A percentile compares a stretch with the other conserved stretches of the same genome.
Conservation (phyloP, 352 stramenopile genomes). For the Globisporangium orthogonon region DNA sequence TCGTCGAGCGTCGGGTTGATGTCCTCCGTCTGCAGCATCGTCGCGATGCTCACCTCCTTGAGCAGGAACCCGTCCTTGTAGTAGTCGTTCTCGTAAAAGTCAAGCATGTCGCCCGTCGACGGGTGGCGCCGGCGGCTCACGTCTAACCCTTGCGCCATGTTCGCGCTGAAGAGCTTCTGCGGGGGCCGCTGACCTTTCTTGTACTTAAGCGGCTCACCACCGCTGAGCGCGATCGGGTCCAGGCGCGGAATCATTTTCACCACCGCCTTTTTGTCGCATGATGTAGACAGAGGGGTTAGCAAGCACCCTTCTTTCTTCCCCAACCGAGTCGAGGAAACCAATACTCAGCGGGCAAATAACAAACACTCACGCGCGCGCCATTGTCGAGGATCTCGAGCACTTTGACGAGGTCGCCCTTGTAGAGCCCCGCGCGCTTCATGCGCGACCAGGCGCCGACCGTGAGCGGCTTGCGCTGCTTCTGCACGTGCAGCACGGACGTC, state of each 20-base stretch:
- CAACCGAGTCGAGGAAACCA: not conserved
- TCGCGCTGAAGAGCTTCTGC: constrained; percentile 77
- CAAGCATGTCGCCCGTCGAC: constrained; percentile 80
- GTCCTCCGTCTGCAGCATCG: constrained; percentile 81
- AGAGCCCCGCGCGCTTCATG: constrained; percentile 82
- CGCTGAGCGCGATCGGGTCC: constrained; percentile 65
- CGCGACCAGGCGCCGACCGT: constrained; percentile 72
- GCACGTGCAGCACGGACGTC: constrained; percentile 84
- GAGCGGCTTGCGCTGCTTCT: constrained; percentile 80
- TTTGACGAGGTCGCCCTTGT: constrained; percentile 87
- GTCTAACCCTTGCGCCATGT: constrained; percentile 58
- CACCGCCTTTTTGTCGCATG: constrained; percentile 31
- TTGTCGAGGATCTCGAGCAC: constrained; percentile 86
- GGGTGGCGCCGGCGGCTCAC: constrained; percentile 63
- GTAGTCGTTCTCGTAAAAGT: constrained; percentile 85
- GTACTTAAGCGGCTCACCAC: constrained; percentile 80
- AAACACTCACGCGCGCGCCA: constrained; percentile 44
- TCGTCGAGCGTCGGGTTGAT: constrained; percentile 84
- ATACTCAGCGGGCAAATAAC: not conserved
- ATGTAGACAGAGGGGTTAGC: too few relatives aligned
- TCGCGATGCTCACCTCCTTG: constrained; percentile 85
- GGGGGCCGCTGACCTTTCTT: constrained; percentile 86
- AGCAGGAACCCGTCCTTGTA: constrained; percentile 86
- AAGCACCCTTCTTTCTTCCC: too few relatives aligned
- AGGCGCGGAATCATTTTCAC: constrained; percentile 85